Evolutionary conservation across 345 rosid species (phyloP).

Genomic region (Heritiera fomes): DNA sequence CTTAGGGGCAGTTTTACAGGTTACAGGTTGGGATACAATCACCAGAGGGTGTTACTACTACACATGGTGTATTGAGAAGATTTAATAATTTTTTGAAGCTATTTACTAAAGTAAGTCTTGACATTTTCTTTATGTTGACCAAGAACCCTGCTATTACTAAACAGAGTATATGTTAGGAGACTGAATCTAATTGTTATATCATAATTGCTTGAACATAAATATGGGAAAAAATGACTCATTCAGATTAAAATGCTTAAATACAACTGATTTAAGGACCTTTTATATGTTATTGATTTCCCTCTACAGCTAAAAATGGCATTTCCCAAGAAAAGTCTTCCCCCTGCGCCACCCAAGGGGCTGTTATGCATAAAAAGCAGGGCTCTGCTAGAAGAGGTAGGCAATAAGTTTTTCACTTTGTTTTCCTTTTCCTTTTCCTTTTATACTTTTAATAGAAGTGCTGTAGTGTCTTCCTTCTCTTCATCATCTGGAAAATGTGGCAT

Average conservation of each 20-base stretch:
- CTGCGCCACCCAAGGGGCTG: constrained; percentile 95
- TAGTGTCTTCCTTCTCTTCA: background rate
- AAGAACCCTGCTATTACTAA: background rate
- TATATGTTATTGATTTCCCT: constrained; percentile 25
- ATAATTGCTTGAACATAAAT: constrained; percentile 5
- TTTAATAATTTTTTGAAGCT: constrained; percentile 91
- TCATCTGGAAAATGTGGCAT: background rate
- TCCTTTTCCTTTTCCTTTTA: background rate
- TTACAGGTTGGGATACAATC: constrained; percentile 91
- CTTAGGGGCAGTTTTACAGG: constrained; percentile 95
- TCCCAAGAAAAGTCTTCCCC: constrained; percentile 77
- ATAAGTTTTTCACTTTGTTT: constrained; percentile 17
- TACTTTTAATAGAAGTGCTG: background rate
- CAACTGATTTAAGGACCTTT: constrained; percentile 6
- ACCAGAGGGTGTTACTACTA: constrained; percentile 77
- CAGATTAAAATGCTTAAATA: constrained; percentile 10
- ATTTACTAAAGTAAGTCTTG: constrained; percentile 69
- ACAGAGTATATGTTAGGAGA: background rate
- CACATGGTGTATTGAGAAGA: constrained; percentile 76
- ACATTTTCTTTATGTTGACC: constrained; percentile 11
- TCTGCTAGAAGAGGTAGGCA: constrained; percentile 88
- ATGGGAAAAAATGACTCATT: background rate
- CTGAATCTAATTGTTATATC: background rate
- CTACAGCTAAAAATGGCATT: constrained; percentile 76
- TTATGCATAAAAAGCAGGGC: constrained; percentile 85